Conservation (phyloP, 192 early-diverging fungal species). For the Backusella australiensis region DNA sequence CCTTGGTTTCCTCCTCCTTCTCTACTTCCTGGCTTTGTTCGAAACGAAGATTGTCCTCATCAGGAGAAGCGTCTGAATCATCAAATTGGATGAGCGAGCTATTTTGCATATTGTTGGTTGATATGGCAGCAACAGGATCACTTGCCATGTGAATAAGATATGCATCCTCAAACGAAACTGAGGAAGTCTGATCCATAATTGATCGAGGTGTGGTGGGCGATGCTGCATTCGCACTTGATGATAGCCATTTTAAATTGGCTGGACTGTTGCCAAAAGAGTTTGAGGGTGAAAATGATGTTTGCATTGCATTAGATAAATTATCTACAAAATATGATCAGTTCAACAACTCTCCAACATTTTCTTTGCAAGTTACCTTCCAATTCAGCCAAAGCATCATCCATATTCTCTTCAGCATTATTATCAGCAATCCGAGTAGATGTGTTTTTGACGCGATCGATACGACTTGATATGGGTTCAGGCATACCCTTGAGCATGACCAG, state of each 20-base stretch:
- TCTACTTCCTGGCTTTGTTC: constrained; percentile 16
- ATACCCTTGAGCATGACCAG: constrained; percentile 46
- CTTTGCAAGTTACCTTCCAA: constrained; percentile 28
- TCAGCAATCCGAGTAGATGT: constrained; percentile 33
- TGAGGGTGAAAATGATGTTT: constrained; percentile 33
- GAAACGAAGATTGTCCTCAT: constrained; percentile 7
- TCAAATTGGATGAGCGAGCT: constrained; percentile 36
- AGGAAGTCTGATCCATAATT: constrained; percentile 15
- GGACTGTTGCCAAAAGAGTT: constrained; percentile 18
- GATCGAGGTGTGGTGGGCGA: neutral
- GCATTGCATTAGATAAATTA: constrained; percentile 40
- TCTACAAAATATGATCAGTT: constrained; percentile 19
- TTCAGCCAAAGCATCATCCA: constrained; percentile 38
- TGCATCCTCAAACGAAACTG: constrained; percentile 61
- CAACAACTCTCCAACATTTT: neutral
- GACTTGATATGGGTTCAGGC: constrained; percentile 41
- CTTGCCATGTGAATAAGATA: constrained; percentile 46
- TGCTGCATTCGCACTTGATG: constrained; percentile 29
- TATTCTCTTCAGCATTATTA: constrained; percentile 22
- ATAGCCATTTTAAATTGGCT: constrained; percentile 23
- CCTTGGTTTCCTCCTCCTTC: neutral
- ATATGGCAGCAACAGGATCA: neutral
- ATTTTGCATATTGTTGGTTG: constrained; percentile 1
- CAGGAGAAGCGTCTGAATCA: neutral
- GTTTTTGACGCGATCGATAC: constrained; percentile 25